phyloP scores from a whole-genome alignment of 768 basidiomycete species.

The Leucocoprinus leucothites region DNA sequence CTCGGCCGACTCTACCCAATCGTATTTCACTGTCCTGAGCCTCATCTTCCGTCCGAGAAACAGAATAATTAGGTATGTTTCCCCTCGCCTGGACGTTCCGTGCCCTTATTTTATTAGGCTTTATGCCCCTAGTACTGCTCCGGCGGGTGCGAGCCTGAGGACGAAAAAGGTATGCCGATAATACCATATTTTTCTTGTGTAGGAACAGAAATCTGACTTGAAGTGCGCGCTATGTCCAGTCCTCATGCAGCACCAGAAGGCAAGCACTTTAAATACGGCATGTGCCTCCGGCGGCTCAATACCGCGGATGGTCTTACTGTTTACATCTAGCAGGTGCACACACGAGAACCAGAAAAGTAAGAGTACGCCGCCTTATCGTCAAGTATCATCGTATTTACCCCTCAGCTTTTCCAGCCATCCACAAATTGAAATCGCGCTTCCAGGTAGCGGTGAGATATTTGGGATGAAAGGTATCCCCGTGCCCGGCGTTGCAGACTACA shows the following conservation, averaged over 20 bases:
- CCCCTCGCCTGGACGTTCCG: not conserved
- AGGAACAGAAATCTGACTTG: not conserved
- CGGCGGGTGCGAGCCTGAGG: constrained; percentile 98
- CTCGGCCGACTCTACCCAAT: too few relatives aligned
- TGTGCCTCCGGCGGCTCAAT: constrained; percentile 93
- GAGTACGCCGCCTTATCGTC: constrained; percentile 25
- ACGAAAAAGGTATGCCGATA: constrained; percentile 82
- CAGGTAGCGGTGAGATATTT: constrained; percentile 97
- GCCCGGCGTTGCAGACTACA: constrained; percentile 94
- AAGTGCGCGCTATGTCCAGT: constrained; percentile 61
- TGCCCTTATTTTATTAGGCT: constrained; percentile 41
- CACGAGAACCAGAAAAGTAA: constrained; percentile 97
- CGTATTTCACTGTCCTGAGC: too few relatives aligned
- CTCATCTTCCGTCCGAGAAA: constrained; percentile 82
- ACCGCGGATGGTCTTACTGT: constrained; percentile 97
- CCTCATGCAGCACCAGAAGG: constrained; percentile 97
- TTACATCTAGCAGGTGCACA: constrained; percentile 98
- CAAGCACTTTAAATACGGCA: constrained; percentile 99
- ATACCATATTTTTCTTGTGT: not conserved
- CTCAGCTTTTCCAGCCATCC: too few relatives aligned
- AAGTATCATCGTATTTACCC: too few relatives aligned
- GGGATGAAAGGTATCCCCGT: constrained; percentile 99
- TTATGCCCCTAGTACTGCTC: constrained; percentile 98
- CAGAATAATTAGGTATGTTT: constrained; percentile 52
- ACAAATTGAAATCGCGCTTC: constrained; percentile 87